phyloP scores from a whole-genome alignment of 306 rosid genomes.

The Rosa rugosa region DNA sequence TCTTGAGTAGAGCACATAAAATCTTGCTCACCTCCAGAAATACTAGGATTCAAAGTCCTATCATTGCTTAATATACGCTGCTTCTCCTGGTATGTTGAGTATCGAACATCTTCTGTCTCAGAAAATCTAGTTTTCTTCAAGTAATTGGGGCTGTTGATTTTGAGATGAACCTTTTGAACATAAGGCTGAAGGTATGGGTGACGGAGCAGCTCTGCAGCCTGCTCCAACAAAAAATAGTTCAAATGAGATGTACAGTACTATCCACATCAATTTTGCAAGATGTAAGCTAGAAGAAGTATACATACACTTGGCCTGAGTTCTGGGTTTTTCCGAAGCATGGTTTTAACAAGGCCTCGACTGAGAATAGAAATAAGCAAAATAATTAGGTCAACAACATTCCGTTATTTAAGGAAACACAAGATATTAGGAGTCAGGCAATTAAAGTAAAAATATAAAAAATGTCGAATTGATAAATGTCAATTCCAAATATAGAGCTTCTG shows the following conservation, averaged over 20 bases:
- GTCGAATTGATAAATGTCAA: not conserved
- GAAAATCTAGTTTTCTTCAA: conserved; percentile 76
- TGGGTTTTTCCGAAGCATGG: conserved; percentile 99
- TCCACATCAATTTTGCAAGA: not conserved
- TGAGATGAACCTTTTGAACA: conserved; percentile 76
- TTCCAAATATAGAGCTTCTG: not conserved
- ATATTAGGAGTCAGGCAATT: not conserved
- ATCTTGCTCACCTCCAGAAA: conserved; percentile 81
- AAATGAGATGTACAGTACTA: conserved; percentile 31
- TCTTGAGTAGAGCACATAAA: conserved; percentile 66
- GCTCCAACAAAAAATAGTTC: conserved; percentile 37
- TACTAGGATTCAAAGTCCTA: conserved; percentile 73
- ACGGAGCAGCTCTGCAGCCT: conserved; percentile 91
- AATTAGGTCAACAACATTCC: conserved; percentile 22
- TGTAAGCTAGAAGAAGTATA: conserved; percentile 34
- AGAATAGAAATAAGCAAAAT: conserved; percentile 35
- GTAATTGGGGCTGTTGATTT: conserved; percentile 65
- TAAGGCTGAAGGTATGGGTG: conserved; percentile 83
- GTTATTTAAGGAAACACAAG: not conserved
- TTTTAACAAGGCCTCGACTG: conserved; percentile 95
- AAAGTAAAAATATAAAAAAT: not conserved
- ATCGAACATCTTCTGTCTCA: conserved; percentile 46
- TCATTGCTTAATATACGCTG: conserved; percentile 61
- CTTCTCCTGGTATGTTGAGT: conserved; percentile 43
- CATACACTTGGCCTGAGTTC: conserved; percentile 97